Percentiles rank a stretch among this genome's conserved stretches.
Evolutionary conservation across 2,329 filamentous ascomycete genomes (phyloP).

Genomic region (Cladosporium sphaerospermum): DNA sequence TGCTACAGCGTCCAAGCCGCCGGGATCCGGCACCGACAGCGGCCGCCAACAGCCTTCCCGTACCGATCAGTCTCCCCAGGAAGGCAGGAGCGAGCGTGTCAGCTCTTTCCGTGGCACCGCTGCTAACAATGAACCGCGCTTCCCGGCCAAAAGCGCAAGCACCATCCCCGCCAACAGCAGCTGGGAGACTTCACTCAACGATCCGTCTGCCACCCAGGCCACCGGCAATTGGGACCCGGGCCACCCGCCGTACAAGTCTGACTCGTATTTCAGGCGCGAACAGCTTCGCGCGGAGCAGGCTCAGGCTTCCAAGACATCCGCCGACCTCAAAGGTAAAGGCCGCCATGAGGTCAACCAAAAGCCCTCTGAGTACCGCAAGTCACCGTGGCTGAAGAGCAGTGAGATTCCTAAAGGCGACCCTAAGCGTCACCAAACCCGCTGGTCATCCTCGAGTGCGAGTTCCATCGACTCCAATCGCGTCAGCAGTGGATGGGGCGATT

Average conservation of each 20-base stretch:
- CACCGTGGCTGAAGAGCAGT: conserved; percentile 12
- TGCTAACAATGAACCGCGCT: too few relatives aligned
- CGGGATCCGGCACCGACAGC: too few relatives aligned
- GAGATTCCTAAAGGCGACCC: conserved; percentile 8
- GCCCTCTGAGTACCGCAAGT: background rate
- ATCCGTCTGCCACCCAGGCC: background rate
- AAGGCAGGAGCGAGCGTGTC: too few relatives aligned
- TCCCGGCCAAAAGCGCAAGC: background rate
- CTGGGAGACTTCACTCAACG: too few relatives aligned
- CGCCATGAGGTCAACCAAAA: background rate
- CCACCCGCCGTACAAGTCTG: background rate
- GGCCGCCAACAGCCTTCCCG: too few relatives aligned
- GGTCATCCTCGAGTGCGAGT: background rate
- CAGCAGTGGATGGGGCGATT: conserved; percentile 1
- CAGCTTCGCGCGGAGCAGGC: too few relatives aligned
- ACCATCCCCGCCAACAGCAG: too few relatives aligned
- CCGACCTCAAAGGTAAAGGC: background rate
- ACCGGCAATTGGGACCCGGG: background rate
- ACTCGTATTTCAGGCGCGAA: too few relatives aligned
- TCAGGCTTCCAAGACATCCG: too few relatives aligned
- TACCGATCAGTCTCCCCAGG: too few relatives aligned
- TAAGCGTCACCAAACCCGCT: background rate
- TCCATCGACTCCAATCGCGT: background rate
- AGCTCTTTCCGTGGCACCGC: too few relatives aligned
- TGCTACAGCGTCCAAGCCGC: too few relatives aligned